Base-by-base conservation (phyloP, 75 land plant genomes). In the Cunninghamia lanceolata region DNA sequence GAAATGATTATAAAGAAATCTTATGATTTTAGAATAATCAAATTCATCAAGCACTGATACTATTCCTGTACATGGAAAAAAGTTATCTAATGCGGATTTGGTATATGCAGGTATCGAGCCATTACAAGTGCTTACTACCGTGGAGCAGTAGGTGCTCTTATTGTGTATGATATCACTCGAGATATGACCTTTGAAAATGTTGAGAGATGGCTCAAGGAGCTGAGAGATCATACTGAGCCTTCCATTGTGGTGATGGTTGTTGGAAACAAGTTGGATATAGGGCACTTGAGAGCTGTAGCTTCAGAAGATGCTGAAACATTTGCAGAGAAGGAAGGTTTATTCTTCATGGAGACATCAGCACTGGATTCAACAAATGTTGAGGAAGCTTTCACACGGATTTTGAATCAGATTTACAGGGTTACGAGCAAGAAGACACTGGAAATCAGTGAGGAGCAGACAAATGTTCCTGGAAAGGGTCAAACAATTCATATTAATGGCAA, bases 121-220 rank as follows among this genome's bases (percentile, higher is more conserved):
- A 88, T 88, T 84, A 88, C 89, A 17, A 88, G 89, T 88, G 89
- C 89, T 13, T 88, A 88, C 79, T 88, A 88, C 84, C 54, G 89
- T 17, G 89, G 89, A 88, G 89, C 89, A 21, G 89, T 88, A 52
- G 89, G 89, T 43, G 89, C 89, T 4, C 50, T 88, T 52, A 63
- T 88, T 28, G 89, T 88, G 25, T 88, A 88, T 82, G 89, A 88
- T 85, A 87, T 88, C 84, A 88, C 89, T 36, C 56, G 87, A 81
- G 90, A 88, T 46, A 89, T 88, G 39, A 88, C 89, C 16, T 88
- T 88, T 42, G 89, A 88, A 73, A 88, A 88, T 59, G 89, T 88
- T 30, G 89, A 88, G 89, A 88, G 89, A 47, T 88, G 89, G 89
- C 83, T 88, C 53, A 88, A 88, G 68, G 89, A 88, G 89, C 73